Evolutionary conservation across 768 basidiomycete species (phyloP).

Genomic region (Lentinus tigrinus): DNA sequence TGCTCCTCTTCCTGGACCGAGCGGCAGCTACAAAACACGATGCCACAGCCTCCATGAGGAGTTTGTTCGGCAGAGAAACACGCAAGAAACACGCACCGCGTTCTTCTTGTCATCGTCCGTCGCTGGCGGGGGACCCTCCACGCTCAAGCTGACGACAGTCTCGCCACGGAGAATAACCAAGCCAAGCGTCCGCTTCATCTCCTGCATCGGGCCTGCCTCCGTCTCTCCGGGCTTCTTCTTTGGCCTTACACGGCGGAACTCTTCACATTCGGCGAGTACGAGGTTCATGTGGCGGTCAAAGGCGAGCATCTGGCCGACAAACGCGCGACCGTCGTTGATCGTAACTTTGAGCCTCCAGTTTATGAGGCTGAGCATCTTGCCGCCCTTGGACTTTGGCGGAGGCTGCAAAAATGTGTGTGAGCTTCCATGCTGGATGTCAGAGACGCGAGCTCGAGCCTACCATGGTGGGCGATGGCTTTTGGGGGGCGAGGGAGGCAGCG

Average conservation of each 20-base stretch:
- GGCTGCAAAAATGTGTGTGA: slow-evolving; percentile 46
- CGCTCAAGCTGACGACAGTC: slow-evolving; percentile 90
- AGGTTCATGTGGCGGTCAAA: slow-evolving; percentile 99
- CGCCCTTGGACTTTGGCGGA: slow-evolving; percentile 96
- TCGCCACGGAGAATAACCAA: slow-evolving; percentile 96
- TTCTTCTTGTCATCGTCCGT: slow-evolving; percentile 89
- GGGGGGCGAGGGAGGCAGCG: slow-evolving; percentile 26
- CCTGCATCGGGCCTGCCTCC: slow-evolving; percentile 76
- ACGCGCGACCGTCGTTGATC: slow-evolving; percentile 92
- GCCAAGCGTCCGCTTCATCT: slow-evolving; percentile 96
- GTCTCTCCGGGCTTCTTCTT: slow-evolving; percentile 86
- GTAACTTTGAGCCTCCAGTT: slow-evolving; percentile 98
- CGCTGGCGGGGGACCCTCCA: slow-evolving; percentile 93
- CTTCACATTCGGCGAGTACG: slow-evolving; percentile 96
- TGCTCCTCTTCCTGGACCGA: slow-evolving; percentile 91
- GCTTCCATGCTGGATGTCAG: background rate
- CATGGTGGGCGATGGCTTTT: slow-evolving; percentile 48
- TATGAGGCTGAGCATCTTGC: slow-evolving; percentile 96
- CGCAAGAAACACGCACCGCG: slow-evolving; percentile 46
- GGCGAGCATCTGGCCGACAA: slow-evolving; percentile 98
- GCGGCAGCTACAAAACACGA: slow-evolving; percentile 56
- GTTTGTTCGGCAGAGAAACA: background rate
- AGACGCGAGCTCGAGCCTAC: slow-evolving; percentile 30
- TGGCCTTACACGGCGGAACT: slow-evolving; percentile 88
- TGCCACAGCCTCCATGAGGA: slow-evolving; percentile 16